These are phyloP conservation scores for Linderniella brevidens DNA, from an alignment of 257 asterid species.

Conservation along the genomic window DNA sequence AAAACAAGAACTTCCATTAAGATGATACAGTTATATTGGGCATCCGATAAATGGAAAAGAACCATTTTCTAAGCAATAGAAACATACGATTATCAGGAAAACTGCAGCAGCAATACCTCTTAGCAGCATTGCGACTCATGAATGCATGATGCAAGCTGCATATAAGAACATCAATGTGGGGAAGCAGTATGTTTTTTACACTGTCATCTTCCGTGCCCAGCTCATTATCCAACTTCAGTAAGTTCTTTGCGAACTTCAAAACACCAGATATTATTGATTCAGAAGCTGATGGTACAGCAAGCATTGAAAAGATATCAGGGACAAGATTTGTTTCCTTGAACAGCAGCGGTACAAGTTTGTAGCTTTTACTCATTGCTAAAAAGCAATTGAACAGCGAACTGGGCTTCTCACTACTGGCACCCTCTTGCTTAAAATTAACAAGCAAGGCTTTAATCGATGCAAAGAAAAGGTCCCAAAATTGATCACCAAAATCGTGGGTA, in stretches of 20 bases:
- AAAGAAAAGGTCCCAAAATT: slow-evolving; percentile 74
- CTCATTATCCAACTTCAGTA: slow-evolving; percentile 60
- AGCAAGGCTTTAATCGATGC: slow-evolving; percentile 45
- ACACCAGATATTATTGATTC: slow-evolving; percentile 45
- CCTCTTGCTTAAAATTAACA: slow-evolving; percentile 62
- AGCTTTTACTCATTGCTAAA: slow-evolving; percentile 84
- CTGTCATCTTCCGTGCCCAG: slow-evolving; percentile 28
- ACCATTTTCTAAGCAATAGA: not conserved
- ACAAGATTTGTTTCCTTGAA: slow-evolving; percentile 50
- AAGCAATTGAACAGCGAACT: slow-evolving; percentile 83
- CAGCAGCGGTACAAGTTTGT: slow-evolving; percentile 50
- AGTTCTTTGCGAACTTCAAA: slow-evolving; percentile 62
- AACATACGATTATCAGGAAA: not conserved
- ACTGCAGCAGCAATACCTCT: slow-evolving; percentile 30
- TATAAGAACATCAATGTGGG: slow-evolving; percentile 56
- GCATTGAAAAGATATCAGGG: slow-evolving; percentile 67
- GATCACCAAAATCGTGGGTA: slow-evolving; percentile 45
- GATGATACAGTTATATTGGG: too few relatives aligned
- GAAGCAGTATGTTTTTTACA: slow-evolving; percentile 37
- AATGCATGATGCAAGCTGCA: slow-evolving; percentile 44
- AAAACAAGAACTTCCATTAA: too few relatives aligned
- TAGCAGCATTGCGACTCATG: slow-evolving; percentile 24
- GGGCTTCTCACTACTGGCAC: slow-evolving; percentile 70
- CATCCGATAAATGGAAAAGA: too few relatives aligned
- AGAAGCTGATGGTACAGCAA: slow-evolving; percentile 56